Conservation (phyloP, 305 asterid species). For the Fraxinus paxiana region DNA sequence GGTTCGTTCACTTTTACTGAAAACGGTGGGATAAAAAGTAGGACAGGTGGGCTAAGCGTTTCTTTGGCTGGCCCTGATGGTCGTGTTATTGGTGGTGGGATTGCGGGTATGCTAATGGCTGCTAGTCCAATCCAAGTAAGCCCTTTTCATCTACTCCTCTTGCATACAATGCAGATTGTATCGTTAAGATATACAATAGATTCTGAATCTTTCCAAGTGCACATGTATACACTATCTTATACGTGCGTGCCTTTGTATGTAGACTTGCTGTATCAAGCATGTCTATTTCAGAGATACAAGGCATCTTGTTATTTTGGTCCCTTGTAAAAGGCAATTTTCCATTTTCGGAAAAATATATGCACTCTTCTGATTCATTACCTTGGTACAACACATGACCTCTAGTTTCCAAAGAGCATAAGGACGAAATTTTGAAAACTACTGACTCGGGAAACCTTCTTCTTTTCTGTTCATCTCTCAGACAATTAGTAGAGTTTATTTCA, state of each 20-base stretch:
- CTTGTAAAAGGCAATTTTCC: background rate
- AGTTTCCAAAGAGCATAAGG: background rate
- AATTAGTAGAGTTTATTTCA: background rate
- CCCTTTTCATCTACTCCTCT: background rate
- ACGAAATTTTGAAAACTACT: background rate
- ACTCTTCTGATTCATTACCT: background rate
- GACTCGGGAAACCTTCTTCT: background rate
- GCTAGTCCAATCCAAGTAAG: conserved; percentile 83
- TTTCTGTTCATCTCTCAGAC: background rate
- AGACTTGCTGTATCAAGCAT: background rate
- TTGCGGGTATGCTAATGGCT: conserved; percentile 75
- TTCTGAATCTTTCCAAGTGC: background rate
- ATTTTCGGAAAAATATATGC: background rate
- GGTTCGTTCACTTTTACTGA: conserved; percentile 72
- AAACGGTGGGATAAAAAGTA: conserved; percentile 57
- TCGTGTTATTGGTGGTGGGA: conserved; percentile 85
- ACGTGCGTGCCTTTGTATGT: background rate
- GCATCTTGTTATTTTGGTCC: background rate
- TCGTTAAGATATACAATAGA: background rate
- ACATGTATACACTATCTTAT: background rate
- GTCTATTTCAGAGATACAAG: background rate
- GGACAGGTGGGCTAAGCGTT: conserved; percentile 81
- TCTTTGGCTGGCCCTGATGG: conserved; percentile 87
- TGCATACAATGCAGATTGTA: background rate
- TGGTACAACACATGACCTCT: background rate